Evolutionary conservation across 1,284 basidiomycete species (phyloP).

Genomic region (Boletus putidus): DNA sequence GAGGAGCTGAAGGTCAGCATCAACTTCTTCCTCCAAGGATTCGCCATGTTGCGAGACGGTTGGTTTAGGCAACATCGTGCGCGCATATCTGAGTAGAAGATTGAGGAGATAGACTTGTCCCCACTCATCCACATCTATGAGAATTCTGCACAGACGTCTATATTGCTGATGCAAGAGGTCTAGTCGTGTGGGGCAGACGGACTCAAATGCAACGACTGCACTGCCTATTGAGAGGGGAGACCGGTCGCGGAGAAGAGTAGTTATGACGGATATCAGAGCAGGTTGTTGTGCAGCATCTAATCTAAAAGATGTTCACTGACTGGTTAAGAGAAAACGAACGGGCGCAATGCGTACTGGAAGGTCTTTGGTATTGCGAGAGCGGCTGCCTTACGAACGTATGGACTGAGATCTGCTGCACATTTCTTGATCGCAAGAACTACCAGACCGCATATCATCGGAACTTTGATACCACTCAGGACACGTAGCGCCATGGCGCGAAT

Average conservation of each 20-base stretch:
- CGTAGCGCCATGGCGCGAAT: conserved; percentile 92
- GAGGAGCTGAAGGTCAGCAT: conserved; percentile 76
- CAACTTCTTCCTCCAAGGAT: conserved; percentile 49
- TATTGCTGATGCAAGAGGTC: conserved; percentile 91
- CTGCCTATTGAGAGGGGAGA: conserved; percentile 89
- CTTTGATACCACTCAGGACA: conserved; percentile 90
- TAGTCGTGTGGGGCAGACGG: conserved; percentile 79
- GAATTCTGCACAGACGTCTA: conserved; percentile 77
- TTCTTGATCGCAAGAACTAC: conserved; percentile 90
- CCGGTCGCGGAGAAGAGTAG: conserved; percentile 75
- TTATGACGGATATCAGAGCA: conserved; percentile 72
- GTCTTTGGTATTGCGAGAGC: conserved; percentile 88
- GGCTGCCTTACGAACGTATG: conserved; percentile 91
- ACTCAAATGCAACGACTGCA: conserved; percentile 81
- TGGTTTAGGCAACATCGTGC: conserved; percentile 82
- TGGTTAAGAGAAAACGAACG: not conserved
- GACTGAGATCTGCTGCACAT: conserved; percentile 86
- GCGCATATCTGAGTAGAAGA: conserved; percentile 79
- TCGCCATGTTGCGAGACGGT: conserved; percentile 39
- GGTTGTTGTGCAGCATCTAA: conserved; percentile 74
- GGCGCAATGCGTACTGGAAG: conserved; percentile 60
- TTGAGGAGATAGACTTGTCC: conserved; percentile 83
- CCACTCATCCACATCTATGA: conserved; percentile 96
- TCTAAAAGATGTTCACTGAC: conserved; percentile 42
- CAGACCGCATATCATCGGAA: conserved; percentile 84